Base-by-base conservation (phyloP, 2,329 filamentous ascomycete genomes). In the Sclerotinia glacialis region DNA sequence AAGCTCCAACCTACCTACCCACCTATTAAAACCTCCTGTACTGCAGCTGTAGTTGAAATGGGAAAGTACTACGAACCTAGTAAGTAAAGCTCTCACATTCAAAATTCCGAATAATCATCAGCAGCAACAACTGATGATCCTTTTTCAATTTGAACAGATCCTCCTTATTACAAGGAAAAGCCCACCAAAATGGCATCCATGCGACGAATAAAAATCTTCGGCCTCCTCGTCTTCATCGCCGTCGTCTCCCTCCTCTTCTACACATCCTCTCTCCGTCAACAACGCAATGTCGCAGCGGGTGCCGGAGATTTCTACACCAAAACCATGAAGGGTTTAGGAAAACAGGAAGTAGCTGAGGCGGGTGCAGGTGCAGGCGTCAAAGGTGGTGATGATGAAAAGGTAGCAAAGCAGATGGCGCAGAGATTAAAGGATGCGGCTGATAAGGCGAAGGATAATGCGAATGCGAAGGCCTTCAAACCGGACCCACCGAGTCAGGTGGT, bases 221-320 rank as follows among this genome's bases (percentile, higher is more conserved):
- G 86, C 70, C 80, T 93, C 73, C 81, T 89, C 66, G 81, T 88
- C 66, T 72, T 93, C 71, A 81, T 87, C 71, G 81, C 85, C 67
- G 78, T 94, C 68, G 79, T 94, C 71, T 82, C 88, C 55, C 80
- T 89, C 65, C 81, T 96, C 72, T 92, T 94, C 80, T 88, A 92
- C 76, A 89, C 88, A 26, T 84, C 83, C n/a, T 83, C 83, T 59
- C 79, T 85, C 63, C 82, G 83, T 67, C 80, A 83, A 60, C 49
- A 59, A 80, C 81, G 44, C 77, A 79, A 68, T 14, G 67, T 80
- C 80, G 58, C 82, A 78, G 53, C 82, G 83, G 72, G 71, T 75
- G 72, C 82, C 2, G 79, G 82, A 53, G 85, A 85, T 72, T 88
- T 88, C 71, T 87, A 87, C 78, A 79, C 81, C 69, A 85, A 83